Evolutionary conservation across 2,329 filamentous ascomycete species (phyloP), one percentile per base, ranked within the genome.

Genomic region (Microthyrium microscopicum): DNA sequence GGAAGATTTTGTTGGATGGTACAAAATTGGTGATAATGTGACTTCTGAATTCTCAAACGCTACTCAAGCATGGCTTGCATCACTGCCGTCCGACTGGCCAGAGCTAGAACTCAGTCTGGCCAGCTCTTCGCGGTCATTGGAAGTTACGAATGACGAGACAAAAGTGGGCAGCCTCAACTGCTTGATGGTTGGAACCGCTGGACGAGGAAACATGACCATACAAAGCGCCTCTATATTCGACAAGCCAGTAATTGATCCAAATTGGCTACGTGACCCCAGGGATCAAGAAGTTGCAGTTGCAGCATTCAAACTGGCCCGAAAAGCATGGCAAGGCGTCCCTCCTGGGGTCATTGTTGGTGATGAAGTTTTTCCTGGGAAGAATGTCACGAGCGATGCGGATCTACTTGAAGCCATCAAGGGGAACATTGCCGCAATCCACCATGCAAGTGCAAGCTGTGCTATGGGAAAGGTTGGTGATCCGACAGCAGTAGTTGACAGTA

Each of bases 161-260:
- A 32, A 32, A 24, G 29, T 32, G 19, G 15, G 18, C 11, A 9
- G 5, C 5, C 19, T 32, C 3, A 20, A 20, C n/a, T 21, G 17
- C 6, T 20, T 32, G 8, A 32, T 32, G 29, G 24, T 32, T 16
- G 29, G 29, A 4, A 32, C 29, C 5, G 29, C 29, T 17, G 17
- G 18, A 16, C 16, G 29, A 12, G 77, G 77, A 6, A 66, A 62
- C 2, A 74, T 83, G 4, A 63, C 52, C 3, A 64, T 83, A 4
- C 58, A 57, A 11, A 73, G 68, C 0, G 53, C 64, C 0, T 66
- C 81, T 45, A 75, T 76, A 0, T 64, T 68, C 1, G 74, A 79
- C 35, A 56, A 61, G 3, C 77, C 77, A 0, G 49, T 65, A 4
- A 76, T 81, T 41, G 44, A 43, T 8, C 29, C 29, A 13, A 32